Evolutionary conservation across 371 early-diverging fungal genomes (phyloP), one percentile per base, ranked within the genome.

Genomic region (Apophysomyces ossiformis): DNA sequence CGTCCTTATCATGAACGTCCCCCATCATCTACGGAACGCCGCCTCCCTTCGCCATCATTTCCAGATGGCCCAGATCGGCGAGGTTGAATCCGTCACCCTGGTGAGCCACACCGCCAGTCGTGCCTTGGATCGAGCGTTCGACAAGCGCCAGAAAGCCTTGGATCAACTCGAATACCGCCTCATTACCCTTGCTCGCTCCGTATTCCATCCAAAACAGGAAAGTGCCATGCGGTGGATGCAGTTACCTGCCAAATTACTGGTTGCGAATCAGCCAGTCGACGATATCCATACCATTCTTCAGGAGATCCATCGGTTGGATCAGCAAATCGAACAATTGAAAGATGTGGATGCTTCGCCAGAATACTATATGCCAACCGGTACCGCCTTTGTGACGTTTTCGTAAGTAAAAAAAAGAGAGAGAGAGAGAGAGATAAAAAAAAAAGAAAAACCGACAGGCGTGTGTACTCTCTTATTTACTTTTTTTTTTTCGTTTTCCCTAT

Each of bases 371-470:
- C 83, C 86, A 0, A 87, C 87, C 8, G 77, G 77, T 21, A 78
- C 86, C 18, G 90, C 86, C 0, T 90, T 90, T 73, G 81, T 88
- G 6, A 88, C 90, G 5, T 90, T 90, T 73, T 78, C 76, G 75
- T 79, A 83, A 59, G 81, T 60, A n/a, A 50, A 32, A 57, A 7
- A 13, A 9, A 12, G 18, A 1, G n/a, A 32, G 8, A 47, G 39
- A 60, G n/a, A n/a, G n/a, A n/a, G n/a, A n/a, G n/a, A n/a, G n/a
- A n/a, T n/a, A 13, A 63, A 43, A 38, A 2, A 5, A 37, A 26
- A 26, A 26, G 3, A 0, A 26, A 26, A 26, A 26, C 7, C 38
- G 13, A 43, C 11, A n/a, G 43, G n/a, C 12, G 13, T 44, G 46
- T 41, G 13, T 18, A n/a, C n/a, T 71, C 16, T 21, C 44, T 37